Percentiles rank a stretch among this genome's conserved stretches.
phyloP scores from a whole-genome alignment of 2,329 filamentous ascomycete genomes.

The Fusarium xylarioides region DNA sequence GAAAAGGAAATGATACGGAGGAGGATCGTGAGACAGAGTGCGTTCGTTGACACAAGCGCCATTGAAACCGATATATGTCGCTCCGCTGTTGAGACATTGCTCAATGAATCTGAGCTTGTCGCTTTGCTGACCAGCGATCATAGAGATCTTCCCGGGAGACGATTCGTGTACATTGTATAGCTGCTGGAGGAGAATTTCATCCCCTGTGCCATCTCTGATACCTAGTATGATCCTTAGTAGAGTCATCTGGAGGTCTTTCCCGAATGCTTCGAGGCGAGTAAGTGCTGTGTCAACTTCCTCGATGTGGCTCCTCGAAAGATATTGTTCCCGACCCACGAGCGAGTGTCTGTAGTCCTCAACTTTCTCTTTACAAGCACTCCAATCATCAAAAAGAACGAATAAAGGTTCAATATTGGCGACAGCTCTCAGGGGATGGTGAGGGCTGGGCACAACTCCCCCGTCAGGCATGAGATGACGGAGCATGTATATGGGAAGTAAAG shows the following conservation, averaged over 20 bases:
- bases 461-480: background rate
- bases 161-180: background rate
- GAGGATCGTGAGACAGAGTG: background rate
- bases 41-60: background rate
- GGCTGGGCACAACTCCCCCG: fast-evolving
- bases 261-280: background rate
- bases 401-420: background rate
- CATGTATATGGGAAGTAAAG: background rate
- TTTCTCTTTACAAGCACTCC: background rate
- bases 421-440: fast-evolving
- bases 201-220: background rate
- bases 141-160: background rate
- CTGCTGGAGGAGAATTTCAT: background rate
- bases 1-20: constrained; percentile 3
- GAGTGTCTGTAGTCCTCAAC: constrained; percentile 7
- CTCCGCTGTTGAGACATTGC: background rate
- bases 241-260: background rate
- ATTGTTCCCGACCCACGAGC: background rate
- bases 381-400: constrained; percentile 14
- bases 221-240: background rate
- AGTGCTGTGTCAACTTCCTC: background rate
- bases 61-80: constrained; percentile 29
- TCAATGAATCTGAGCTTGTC: constrained; percentile 22
- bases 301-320: constrained; percentile 1
- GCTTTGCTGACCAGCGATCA: constrained; percentile 3